These are phyloP conservation scores for Corrigiola litoralis DNA, from an alignment of 179 eudicot genomes.

Conservation along the genomic window DNA sequence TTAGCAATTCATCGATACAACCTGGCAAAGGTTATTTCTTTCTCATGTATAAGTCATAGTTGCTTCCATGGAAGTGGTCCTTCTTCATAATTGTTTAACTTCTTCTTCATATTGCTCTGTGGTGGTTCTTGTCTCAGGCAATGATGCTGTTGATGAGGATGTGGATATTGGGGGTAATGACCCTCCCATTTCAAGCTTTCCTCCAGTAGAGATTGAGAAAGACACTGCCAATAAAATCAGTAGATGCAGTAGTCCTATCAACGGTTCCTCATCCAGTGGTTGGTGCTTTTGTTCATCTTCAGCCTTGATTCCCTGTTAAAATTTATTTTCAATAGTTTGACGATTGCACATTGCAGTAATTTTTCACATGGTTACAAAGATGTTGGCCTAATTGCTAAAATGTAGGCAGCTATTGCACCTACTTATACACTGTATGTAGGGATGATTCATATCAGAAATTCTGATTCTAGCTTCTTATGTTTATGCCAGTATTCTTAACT, in stretches of 20 bases:
- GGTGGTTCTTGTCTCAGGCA: slow-evolving; percentile 32
- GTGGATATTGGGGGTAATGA: slow-evolving; percentile 73
- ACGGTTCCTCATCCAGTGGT: slow-evolving; percentile 35
- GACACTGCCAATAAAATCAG: slow-evolving; percentile 34
- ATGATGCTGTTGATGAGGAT: slow-evolving; percentile 60
- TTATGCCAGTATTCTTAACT: too few species aligned
- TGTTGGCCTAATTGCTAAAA: too few species aligned
- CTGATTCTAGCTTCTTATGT: too few species aligned
- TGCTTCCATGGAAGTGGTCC: not conserved
- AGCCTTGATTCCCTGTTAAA: not conserved
- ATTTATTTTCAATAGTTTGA: not conserved
- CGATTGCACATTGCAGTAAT: too few species aligned
- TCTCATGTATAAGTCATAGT: slow-evolving; percentile 1
- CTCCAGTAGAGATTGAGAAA: slow-evolving; percentile 53
- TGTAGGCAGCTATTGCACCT: too few species aligned
- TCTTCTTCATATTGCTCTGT: not conserved
- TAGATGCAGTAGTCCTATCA: slow-evolving; percentile 32
- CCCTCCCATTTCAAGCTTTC: slow-evolving; percentile 63
- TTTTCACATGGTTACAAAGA: too few species aligned
- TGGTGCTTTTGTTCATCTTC: slow-evolving; percentile 19
- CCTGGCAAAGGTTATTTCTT: slow-evolving; percentile 52
- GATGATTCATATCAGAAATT: too few species aligned
- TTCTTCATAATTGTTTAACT: too few species aligned
- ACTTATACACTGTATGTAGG: too few species aligned
- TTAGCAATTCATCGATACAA: slow-evolving; percentile 76